Evolutionary conservation across 805 yeast species (phyloP).

Genomic region (Wickerhamiella musiphila): DNA sequence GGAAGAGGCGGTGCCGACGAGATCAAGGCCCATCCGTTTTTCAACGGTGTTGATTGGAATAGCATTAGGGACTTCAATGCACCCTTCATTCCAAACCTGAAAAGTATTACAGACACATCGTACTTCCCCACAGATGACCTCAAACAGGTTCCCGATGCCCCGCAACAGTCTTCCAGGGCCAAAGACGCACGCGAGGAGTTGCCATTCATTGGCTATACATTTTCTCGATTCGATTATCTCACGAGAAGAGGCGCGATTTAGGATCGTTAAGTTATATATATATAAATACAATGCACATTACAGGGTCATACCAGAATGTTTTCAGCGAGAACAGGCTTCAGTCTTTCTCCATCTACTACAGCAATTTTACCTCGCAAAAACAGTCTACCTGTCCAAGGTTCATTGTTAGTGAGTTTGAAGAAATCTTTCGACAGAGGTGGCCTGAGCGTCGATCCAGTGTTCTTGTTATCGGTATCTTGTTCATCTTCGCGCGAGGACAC

Average conservation of each 20-base stretch:
- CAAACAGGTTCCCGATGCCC: slow-evolving; percentile 86
- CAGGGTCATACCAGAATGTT: too few species aligned
- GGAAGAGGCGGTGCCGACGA: slow-evolving; percentile 92
- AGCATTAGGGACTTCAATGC: slow-evolving; percentile 76
- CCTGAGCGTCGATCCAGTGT: too few species aligned
- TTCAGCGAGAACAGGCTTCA: too few species aligned
- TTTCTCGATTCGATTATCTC: slow-evolving; percentile 81
- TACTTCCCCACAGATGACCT: slow-evolving; percentile 96
- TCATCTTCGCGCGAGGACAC: not conserved
- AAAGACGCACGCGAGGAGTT: slow-evolving; percentile 63
- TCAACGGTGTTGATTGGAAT: slow-evolving; percentile 92
- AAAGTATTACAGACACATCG: slow-evolving; percentile 86
- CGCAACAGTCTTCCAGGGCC: slow-evolving; percentile 26
- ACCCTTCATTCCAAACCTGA: slow-evolving; percentile 81
- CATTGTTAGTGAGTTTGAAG: not conserved
- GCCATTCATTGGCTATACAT: slow-evolving; percentile 96
- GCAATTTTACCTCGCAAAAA: too few species aligned
- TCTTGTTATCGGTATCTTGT: not conserved
- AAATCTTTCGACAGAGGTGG: slow-evolving; percentile 1
- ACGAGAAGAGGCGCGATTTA: slow-evolving; percentile 31
- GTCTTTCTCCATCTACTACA: too few species aligned
- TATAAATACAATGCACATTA: not conserved
- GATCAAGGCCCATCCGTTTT: slow-evolving; percentile 77
- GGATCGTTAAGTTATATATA: not conserved
- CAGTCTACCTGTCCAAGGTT: slow-evolving; percentile 3